Conservation (phyloP, 768 basidiomycete species). For the Butyriboletus loyo region DNA sequence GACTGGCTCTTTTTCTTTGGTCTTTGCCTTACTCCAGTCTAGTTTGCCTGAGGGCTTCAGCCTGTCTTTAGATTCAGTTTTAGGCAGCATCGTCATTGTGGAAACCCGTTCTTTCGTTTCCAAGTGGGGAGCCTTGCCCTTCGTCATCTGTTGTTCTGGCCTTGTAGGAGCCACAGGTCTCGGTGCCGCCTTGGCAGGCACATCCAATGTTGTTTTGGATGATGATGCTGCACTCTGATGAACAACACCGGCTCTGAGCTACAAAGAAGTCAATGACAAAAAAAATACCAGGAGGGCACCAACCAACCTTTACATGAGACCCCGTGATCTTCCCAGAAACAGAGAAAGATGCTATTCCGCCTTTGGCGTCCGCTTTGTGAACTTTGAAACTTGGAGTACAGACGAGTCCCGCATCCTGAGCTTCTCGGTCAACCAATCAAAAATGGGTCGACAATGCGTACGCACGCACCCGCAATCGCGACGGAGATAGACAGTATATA, state of each 20-base stretch:
- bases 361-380: slow-evolving; percentile 30
- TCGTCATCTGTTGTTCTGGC: slow-evolving; percentile 12
- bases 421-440: neutral
- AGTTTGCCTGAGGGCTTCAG: slow-evolving; percentile 47
- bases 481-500: slow-evolving; percentile 71
- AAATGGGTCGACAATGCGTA: neutral
- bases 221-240: slow-evolving; percentile 31
- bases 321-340: slow-evolving; percentile 45
- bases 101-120: slow-evolving; percentile 25
- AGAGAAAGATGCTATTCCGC: slow-evolving; percentile 10
- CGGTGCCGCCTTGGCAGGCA: slow-evolving; percentile 10
- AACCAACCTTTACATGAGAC: slow-evolving; percentile 45
- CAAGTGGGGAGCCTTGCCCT: slow-evolving; percentile 25
- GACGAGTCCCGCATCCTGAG: slow-evolving; percentile 46
- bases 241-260: slow-evolving; percentile 15
- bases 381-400: slow-evolving; percentile 34
- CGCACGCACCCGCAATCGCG: slow-evolving; percentile 45
- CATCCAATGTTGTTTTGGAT: slow-evolving; percentile 44
- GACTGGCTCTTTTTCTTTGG: slow-evolving; percentile 35
- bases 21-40: slow-evolving; percentile 60
- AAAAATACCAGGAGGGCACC: neutral
- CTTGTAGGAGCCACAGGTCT: slow-evolving; percentile 12
- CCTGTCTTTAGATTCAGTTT: slow-evolving; percentile 26
- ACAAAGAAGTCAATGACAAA: neutral
- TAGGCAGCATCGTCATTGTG: slow-evolving; percentile 21